Evolutionary conservation across 768 basidiomycete species (phyloP).

Genomic region (Lactarius trivialis): DNA sequence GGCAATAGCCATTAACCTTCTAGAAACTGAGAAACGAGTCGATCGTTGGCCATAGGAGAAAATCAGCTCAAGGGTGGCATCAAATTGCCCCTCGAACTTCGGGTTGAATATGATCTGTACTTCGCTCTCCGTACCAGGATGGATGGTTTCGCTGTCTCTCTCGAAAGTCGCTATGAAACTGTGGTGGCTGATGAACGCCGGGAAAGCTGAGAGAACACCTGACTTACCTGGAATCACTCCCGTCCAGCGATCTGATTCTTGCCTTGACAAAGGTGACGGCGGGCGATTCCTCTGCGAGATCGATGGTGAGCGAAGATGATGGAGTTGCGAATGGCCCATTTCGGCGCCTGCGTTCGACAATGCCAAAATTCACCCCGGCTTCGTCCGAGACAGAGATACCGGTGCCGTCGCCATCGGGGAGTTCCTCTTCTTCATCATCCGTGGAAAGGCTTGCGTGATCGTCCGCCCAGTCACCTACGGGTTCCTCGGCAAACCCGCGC

Average conservation of each 20-base stretch:
- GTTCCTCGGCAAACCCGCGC: conserved; percentile 1
- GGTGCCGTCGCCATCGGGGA: conserved; percentile 45
- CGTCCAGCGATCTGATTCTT: conserved; percentile 2
- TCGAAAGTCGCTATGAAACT: conserved; percentile 12
- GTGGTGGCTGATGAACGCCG: background rate
- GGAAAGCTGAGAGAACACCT: background rate
- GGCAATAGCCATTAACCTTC: conserved; percentile 3
- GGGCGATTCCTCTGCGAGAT: conserved; percentile 7
- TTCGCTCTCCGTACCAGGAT: conserved; percentile 3
- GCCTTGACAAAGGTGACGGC: conserved; percentile 16
- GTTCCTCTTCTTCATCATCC: conserved; percentile 10
- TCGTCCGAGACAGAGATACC: conserved; percentile 29
- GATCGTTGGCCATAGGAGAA: conserved; percentile 3
- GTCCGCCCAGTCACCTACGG: background rate
- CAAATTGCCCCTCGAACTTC: conserved; percentile 11
- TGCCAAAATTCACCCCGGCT: conserved; percentile 44
- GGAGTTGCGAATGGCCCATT: conserved; percentile 13
- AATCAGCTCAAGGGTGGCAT: conserved; percentile 7
- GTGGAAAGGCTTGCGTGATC: background rate
- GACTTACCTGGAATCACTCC: conserved; percentile 9
- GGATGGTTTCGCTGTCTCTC: conserved; percentile 1
- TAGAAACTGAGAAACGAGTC: conserved; percentile 1
- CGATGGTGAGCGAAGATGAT: conserved; percentile 18
- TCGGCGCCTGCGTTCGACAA: conserved; percentile 38
- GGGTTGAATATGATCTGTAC: conserved; percentile 10